These are phyloP conservation scores for Eudorina sp. DNA, from an alignment of 139 green algal genomes.

Conservation along the genomic window DNA sequence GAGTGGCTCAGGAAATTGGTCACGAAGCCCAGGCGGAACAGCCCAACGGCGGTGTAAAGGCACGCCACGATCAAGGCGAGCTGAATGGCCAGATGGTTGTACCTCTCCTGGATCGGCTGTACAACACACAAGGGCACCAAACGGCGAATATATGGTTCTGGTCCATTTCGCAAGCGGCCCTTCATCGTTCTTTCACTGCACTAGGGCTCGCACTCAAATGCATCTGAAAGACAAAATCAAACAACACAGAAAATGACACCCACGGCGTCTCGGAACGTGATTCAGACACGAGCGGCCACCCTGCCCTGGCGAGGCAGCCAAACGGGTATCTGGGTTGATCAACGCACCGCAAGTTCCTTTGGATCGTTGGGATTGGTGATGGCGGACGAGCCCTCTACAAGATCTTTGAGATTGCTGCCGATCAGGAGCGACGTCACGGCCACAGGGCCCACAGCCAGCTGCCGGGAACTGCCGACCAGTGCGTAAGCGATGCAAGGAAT, in stretches of 20 bases:
- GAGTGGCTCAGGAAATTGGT: constrained; percentile 90
- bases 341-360: no score
- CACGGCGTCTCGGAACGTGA: no score
- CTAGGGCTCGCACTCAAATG: no score
- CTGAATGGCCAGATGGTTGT: constrained; percentile 66
- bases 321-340: no score
- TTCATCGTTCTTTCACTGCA: no score
- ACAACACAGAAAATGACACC: no score
- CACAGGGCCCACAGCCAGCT: constrained; percentile 67
- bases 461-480: constrained; percentile 77
- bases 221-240: no score
- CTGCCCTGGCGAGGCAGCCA: no score
- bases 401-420: constrained; percentile 48
- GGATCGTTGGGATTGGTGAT: constrained; percentile 71
- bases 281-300: no score
- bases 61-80: constrained; percentile 83
- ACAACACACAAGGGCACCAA: neutral
- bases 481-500: constrained; percentile 85
- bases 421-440: constrained; percentile 65
- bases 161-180: no score
- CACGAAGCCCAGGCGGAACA: constrained; percentile 87
- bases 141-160: no score
- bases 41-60: constrained; percentile 82
- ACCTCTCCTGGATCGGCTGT: constrained; percentile 9
- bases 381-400: constrained; percentile 44